Percentiles rank a stretch among this genome's conserved stretches.
Evolutionary conservation across 1,139 yeast genomes (phyloP).

Genomic region (Geotrichum histeridarum): DNA sequence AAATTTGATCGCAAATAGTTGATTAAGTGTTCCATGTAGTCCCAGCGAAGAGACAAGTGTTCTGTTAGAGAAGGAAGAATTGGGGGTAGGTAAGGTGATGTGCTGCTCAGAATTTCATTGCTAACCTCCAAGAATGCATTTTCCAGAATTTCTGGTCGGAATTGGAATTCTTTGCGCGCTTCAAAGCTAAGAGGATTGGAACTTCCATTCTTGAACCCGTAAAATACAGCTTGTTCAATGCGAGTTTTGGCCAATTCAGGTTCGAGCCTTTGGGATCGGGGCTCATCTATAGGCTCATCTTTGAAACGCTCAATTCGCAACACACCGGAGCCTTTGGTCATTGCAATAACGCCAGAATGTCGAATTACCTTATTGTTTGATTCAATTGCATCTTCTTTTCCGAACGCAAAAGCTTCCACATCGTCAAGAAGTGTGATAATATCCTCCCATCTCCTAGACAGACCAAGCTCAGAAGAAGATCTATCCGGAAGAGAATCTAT

Average conservation of each 20-base stretch:
- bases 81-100: slow-evolving; percentile 45
- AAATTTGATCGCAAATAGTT: slow-evolving; percentile 48
- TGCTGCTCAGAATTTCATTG: slow-evolving; percentile 51
- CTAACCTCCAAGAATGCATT: slow-evolving; percentile 49
- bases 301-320: slow-evolving; percentile 51
- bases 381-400: slow-evolving; percentile 44
- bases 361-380: slow-evolving; percentile 27
- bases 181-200: slow-evolving; percentile 56
- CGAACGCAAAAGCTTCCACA: slow-evolving; percentile 57
- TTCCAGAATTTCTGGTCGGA: slow-evolving; percentile 42
- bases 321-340: slow-evolving; percentile 61
- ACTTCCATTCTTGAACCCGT: slow-evolving; percentile 39
- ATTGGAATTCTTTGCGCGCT: slow-evolving; percentile 37
- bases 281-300: slow-evolving; percentile 20
- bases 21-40: slow-evolving; percentile 43
- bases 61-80: slow-evolving; percentile 42
- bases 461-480: slow-evolving; percentile 30
- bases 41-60: slow-evolving; percentile 44
- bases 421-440: slow-evolving; percentile 51
- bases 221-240: slow-evolving; percentile 77
- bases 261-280: slow-evolving; percentile 21
- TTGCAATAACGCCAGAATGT: slow-evolving; percentile 46
- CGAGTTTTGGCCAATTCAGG: slow-evolving; percentile 56
- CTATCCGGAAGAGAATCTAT: slow-evolving; percentile 55
- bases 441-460: slow-evolving; percentile 74